These are phyloP conservation scores for Starmerella vitae DNA, from an alignment of 805 yeast genomes.

Conservation along the genomic window DNA sequence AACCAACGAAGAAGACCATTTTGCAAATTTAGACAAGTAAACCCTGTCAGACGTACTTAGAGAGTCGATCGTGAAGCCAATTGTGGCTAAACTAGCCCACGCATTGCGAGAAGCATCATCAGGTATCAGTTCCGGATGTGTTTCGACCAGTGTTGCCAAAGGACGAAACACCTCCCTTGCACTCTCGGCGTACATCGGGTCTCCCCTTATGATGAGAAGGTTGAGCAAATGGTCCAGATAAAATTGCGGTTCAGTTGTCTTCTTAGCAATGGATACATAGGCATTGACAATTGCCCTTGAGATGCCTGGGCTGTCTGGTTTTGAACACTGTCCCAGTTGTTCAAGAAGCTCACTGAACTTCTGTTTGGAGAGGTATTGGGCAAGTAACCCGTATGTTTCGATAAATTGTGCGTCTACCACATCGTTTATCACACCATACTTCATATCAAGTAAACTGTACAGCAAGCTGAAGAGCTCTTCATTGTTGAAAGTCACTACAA, in stretches of 20 bases:
- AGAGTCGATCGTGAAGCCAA: constrained; percentile 56
- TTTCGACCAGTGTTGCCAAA: constrained; percentile 43
- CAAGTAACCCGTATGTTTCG: constrained; percentile 22
- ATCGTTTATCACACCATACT: constrained; percentile 19
- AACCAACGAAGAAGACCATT: constrained; percentile 76
- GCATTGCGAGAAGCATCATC: constrained; percentile 41
- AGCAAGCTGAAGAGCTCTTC: constrained; percentile 63
- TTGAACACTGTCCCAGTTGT: constrained; percentile 16
- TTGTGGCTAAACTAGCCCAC: constrained; percentile 89
- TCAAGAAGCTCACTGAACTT: constrained; percentile 16
- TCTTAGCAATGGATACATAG: constrained; percentile 33
- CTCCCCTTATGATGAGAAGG: constrained; percentile 63
- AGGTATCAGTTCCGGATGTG: constrained; percentile 31
- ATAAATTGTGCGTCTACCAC: constrained; percentile 27
- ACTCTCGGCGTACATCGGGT: constrained; percentile 40
- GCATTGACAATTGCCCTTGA: constrained; percentile 36
- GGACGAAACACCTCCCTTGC: constrained; percentile 42
- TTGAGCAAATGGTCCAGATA: constrained; percentile 56
- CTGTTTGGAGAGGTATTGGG: constrained; percentile 12
- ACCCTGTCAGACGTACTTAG: constrained; percentile 36
- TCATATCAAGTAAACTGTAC: constrained; percentile 54
- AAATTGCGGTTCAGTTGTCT: constrained; percentile 22
- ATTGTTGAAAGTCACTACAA: constrained; percentile 29
- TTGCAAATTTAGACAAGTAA: constrained; percentile 59
- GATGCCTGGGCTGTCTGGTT: constrained; percentile 10